Evolutionary conservation across 176 grass and related monocot genomes (phyloP), one percentile per base, ranked within the genome.

Genomic region (Melocanna baccifera): DNA sequence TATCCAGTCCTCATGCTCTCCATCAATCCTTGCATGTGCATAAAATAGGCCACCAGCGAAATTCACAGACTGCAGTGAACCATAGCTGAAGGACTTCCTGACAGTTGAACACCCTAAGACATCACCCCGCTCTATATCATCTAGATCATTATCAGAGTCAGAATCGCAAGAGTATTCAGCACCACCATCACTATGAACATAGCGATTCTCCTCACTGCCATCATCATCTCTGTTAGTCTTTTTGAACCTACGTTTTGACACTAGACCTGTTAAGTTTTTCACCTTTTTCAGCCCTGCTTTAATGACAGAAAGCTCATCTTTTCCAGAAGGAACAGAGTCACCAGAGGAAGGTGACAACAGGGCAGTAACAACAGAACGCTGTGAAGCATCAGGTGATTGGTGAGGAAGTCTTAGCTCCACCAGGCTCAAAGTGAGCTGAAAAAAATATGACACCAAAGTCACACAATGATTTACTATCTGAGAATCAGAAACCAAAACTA

Each of bases 71-170:
- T 92, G 90, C 52, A 99, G 78, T 14, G 91, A 90, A 47, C 97
- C 93, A 82, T 99, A 99, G 42, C 97, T 99, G 67, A 96, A 94
- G 37, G 97, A 99, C 63, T 96, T 96, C 69, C 96, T 94, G 22
- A 96, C 78, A 7, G 79, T 81, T 61, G 85, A 84, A 69, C 87
- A 69, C 39, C 78, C 87, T 15, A 91, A 47, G 64, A 85, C 93
- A 83, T 90, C 88, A 70, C 92, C 97, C 41, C 29, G 73, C 47
- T 78, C 87, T 63, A 34, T 85, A 64, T 89, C 88, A 64, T 86
- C 86, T 7, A 94, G 69, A 76, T 94, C 92, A 88, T 93, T 89
- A 57, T 94, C 89, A 23, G 97, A 99, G 64, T 96, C 97, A 11
- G 87, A 94, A 87, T 92, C 90, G 56, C 86, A 91, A 72, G 88